Percentiles rank a stretch among this genome's conserved stretches.
Conservation (phyloP, 2,329 filamentous ascomycete genomes). For the Aspergillus fumigatiaffinis region DNA sequence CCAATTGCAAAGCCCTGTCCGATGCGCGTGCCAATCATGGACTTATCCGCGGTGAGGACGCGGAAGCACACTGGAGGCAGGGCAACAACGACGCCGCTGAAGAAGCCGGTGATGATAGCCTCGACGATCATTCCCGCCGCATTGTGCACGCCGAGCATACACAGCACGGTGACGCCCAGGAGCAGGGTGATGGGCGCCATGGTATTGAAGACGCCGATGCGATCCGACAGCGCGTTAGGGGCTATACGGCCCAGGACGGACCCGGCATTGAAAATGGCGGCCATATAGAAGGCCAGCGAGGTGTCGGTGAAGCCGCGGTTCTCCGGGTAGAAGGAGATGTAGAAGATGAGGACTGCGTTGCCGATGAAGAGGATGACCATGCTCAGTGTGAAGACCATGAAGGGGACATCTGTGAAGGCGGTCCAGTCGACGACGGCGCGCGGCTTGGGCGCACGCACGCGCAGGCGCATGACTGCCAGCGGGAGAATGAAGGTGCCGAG, state of each 20-base stretch:
- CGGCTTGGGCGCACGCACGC: neutral
- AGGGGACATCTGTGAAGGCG: conserved; percentile 19
- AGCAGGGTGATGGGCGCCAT: neutral
- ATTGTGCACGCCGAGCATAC: neutral
- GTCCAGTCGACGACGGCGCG: conserved; percentile 1
- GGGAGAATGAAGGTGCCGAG: neutral
- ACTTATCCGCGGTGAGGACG: neutral
- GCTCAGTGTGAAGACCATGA: no score
- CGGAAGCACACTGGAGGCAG: neutral
- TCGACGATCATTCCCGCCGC: conserved; percentile 4
- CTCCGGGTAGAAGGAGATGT: no score
- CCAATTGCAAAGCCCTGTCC: neutral
- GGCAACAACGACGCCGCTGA: neutral
- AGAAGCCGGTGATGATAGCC: neutral
- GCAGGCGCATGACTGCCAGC: neutral
- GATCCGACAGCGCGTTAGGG: conserved; percentile 10
- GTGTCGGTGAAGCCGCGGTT: no score
- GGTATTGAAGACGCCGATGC: conserved; percentile 22
- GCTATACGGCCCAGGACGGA: no score
- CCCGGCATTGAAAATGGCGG: no score
- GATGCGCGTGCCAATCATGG: neutral
- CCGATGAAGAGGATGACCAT: no score
- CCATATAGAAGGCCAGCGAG: no score
- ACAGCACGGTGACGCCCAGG: conserved; percentile 15
- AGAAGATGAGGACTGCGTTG: no score